Base-by-base conservation (phyloP, 176 grass and related monocot genomes). In the Typha latifolia region DNA sequence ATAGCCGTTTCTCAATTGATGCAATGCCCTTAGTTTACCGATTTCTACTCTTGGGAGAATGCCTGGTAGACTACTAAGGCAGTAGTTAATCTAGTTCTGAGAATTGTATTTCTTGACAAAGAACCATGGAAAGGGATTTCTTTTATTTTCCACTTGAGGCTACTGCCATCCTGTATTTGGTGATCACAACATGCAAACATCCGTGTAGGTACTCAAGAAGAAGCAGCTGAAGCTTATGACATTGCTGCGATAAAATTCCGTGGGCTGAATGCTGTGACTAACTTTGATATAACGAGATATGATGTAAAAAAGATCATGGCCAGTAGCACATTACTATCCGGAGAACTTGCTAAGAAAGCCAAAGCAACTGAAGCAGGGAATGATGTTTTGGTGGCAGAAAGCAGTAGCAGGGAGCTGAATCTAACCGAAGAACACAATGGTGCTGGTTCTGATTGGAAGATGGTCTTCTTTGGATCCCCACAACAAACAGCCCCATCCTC, bases 201-300 rank as follows among this genome's bases (percentile, higher is more conserved):
- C 48, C 49, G 11, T 62, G 4, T 80, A 99, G 94, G 65, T 51
- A 93, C 81, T 64, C 89, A 99, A 57, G 94, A 99, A 70, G 94
- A 83, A 81, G 94, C 94, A 27, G 94, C 94, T 0, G 94, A 93
- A 77, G 94, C 94, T 14, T 99, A 99, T 16, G 94, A 99, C 75
- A 51, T 99, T 4, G 94, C 94, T 1, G 94, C 94, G 12, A 99
- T 99, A 66, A 99, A 99, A 85, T 99, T 99, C 70, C 89, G 94
- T 5, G 94, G 94, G n/a, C 24, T 82, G 57, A 99, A 78, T 66
- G 94, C 94, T 0, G 94, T 99, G 61, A 99, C 94, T 0, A 99
- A 99, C 84, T 99, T 99, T 19, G 89, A 93, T 49, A 90, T 99
- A 62, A 85, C 81, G 2, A 83, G 89, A 43, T 99, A 99, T 3